Evolutionary conservation across 179 eudicot genomes (phyloP).

Genomic region (Beta macrorhiza): DNA sequence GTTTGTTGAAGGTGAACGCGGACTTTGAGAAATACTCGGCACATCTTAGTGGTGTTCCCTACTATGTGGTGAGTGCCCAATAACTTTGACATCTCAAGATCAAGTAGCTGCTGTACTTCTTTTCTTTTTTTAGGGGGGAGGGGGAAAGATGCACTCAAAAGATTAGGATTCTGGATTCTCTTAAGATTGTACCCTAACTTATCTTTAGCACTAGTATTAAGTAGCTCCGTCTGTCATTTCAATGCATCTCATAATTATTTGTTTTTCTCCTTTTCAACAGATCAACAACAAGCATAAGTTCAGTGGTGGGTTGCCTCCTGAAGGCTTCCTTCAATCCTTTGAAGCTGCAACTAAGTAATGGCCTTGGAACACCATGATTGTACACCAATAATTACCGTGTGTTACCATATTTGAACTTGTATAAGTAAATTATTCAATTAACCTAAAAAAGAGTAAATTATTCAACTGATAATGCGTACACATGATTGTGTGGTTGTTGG

Average conservation of each 20-base stretch:
- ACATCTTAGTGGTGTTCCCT: slow-evolving; percentile 62
- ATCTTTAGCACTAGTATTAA: neutral
- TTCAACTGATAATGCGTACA: neutral
- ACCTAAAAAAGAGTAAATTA: neutral
- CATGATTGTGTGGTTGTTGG: neutral
- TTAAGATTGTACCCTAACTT: too few relatives aligned
- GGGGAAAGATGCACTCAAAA: too few relatives aligned
- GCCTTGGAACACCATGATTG: neutral
- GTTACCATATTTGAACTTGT: neutral
- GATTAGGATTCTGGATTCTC: too few relatives aligned
- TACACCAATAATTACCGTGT: neutral
- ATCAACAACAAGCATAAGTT: slow-evolving; percentile 60
- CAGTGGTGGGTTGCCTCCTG: slow-evolving; percentile 84
- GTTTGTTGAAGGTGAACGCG: slow-evolving; percentile 57
- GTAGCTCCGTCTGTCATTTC: neutral
- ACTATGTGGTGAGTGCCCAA: slow-evolving; percentile 50
- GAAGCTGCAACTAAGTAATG: slow-evolving; percentile 40
- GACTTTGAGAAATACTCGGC: slow-evolving; percentile 64
- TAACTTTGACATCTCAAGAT: neutral
- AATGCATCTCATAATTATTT: neutral
- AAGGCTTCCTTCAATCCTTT: slow-evolving; percentile 59
- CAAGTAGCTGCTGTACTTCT: neutral
- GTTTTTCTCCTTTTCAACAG: slow-evolving; percentile 35
- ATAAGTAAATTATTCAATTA: neutral
- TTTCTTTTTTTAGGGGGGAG: too few relatives aligned